Evolutionary conservation across 257 asterid genomes (phyloP), one percentile per base, ranked within the genome.

Genomic region (Voacanga thouarsii): DNA sequence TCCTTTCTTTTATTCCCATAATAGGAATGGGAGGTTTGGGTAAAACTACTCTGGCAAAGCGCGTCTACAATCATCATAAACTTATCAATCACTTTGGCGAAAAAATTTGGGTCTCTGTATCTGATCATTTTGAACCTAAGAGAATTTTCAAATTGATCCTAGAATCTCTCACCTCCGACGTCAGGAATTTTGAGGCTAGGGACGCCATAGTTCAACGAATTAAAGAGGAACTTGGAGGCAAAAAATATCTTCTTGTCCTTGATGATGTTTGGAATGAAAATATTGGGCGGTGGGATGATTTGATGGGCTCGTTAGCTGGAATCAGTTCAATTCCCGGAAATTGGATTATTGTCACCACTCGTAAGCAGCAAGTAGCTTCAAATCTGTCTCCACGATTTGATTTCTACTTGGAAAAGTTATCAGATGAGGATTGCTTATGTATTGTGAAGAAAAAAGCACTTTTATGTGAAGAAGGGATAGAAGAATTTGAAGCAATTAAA

Each of bases 251-350:
- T 2, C 76, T 87, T 0, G 78, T 84, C 14, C 75, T 80, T n/a
- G 84, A 87, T 59, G 88, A 84, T n/a, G 59, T 84, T 12, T 84
- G 88, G 88, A 69, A 28, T 21, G 82, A 72, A 0, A 72, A 78
- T 8, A 0, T 0, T 0, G 11, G 10, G 11, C 11, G 6, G 7
- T 82, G 84, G 90, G 61, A 76, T 18, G 49, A 33, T 12, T 53
- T 72, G 51, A 30, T 51, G 19, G 26, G 43, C 24, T 49, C 76
- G 12, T 45, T 72, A n/a, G 26, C 1, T 5, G 76, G 49, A 30
- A 39, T 72, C 65, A 15, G 28, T 18, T 14, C 21, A 0, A 51
- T 8, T 23, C 23, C 16, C 3, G 65, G 76, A 51, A 72, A n/a
- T 12, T 47, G 64, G 30, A 28, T 56, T 51, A 24, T 51, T 72